Evolutionary conservation across 495 filamentous ascomycete species (phyloP).

Genomic region (Aspergillus nanangensis): DNA sequence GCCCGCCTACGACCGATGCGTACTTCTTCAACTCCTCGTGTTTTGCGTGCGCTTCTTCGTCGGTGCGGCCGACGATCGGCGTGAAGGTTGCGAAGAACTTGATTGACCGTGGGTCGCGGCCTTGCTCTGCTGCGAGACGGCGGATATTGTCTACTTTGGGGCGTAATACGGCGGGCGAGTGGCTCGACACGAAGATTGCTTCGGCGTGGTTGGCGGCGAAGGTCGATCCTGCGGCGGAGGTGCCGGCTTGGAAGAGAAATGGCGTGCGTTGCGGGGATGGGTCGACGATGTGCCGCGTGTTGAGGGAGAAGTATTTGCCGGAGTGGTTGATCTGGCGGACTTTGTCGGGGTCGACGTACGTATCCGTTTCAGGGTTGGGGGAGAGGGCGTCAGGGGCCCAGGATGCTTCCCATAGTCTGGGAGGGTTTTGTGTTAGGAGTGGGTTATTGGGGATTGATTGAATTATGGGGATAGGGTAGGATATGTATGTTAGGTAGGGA

Average conservation of each 20-base stretch:
- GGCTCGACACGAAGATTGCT: conserved; percentile 57
- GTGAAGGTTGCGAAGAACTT: conserved; percentile 59
- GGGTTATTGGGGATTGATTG: neutral
- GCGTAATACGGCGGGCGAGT: conserved; percentile 44
- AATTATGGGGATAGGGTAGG: neutral
- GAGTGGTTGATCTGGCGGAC: conserved; percentile 56
- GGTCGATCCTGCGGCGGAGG: conserved; percentile 49
- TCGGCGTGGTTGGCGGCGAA: conserved; percentile 62
- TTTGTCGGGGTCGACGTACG: conserved; percentile 50
- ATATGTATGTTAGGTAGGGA: no score
- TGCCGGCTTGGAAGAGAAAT: conserved; percentile 62
- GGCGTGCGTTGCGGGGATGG: conserved; percentile 61
- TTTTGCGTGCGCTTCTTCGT: conserved; percentile 53
- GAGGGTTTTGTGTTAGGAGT: conserved; percentile 8
- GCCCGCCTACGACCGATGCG: conserved; percentile 48
- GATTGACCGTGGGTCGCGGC: conserved; percentile 50
- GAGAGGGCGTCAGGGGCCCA: conserved; percentile 53
- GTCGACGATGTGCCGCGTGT: conserved; percentile 50
- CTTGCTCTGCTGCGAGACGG: conserved; percentile 41
- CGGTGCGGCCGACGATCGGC: conserved; percentile 51
- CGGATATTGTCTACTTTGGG: conserved; percentile 55
- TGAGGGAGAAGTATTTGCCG: conserved; percentile 53
- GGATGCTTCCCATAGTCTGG: conserved; percentile 56
- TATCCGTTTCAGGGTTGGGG: conserved; percentile 44
- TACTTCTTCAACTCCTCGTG: conserved; percentile 47